Conservation (phyloP, 176 grass and related monocot genomes). For the Hyparrhenia diplandra region DNA sequence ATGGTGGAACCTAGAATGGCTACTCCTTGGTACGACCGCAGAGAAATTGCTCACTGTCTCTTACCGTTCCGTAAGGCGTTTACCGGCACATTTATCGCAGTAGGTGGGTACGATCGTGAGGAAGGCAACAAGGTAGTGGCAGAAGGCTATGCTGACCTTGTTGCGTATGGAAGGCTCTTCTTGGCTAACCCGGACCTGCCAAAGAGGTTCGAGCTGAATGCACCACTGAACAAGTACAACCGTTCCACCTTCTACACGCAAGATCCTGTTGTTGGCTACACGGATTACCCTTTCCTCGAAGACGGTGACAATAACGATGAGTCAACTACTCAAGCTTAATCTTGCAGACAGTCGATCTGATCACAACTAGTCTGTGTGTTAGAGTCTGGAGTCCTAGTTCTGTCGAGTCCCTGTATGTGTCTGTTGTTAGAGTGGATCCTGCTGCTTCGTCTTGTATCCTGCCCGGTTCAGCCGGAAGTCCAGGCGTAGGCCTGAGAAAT, state of each 20-base stretch:
- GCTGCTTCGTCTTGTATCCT: too few species aligned
- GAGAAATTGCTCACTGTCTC: neutral
- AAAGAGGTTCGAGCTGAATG: neutral
- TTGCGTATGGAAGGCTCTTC: neutral
- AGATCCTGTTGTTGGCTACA: conserved; percentile 24
- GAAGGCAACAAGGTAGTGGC: conserved; percentile 13
- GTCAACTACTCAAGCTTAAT: too few species aligned
- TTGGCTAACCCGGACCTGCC: conserved; percentile 26
- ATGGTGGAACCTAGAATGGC: conserved; percentile 12
- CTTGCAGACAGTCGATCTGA: too few species aligned
- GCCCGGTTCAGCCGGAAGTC: too few species aligned
- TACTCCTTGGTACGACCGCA: neutral
- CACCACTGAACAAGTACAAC: neutral
- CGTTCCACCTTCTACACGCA: conserved; percentile 4
- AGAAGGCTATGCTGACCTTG: neutral
- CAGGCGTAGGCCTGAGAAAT: too few species aligned
- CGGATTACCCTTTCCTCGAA: conserved; percentile 24
- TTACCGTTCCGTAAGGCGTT: neutral
- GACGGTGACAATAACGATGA: too few species aligned
- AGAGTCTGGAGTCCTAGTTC: too few species aligned
- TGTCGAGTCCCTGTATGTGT: too few species aligned
- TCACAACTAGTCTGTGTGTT: too few species aligned
- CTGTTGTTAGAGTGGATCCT: too few species aligned
- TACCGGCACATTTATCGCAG: conserved; percentile 6
- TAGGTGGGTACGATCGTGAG: neutral